Percentiles rank a stretch among this genome's conserved stretches.
Evolutionary conservation across 2,329 filamentous ascomycete genomes (phyloP).

Genomic region (Pseudopyricularia cyperi): DNA sequence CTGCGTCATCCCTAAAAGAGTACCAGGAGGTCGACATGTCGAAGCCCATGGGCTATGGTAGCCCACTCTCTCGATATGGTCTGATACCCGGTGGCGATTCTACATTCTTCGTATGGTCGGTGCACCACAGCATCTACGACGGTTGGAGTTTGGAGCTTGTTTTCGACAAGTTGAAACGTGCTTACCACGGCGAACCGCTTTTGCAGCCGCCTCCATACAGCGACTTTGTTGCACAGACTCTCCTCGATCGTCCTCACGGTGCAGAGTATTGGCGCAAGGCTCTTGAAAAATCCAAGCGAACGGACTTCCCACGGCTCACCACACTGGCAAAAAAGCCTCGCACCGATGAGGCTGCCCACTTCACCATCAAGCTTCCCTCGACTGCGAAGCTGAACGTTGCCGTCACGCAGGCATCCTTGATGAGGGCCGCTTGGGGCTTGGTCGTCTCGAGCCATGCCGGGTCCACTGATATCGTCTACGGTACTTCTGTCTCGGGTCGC

Average conservation of each 20-base stretch:
- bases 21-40: neutral
- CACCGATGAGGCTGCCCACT: neutral
- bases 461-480: constrained; percentile 24
- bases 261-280: neutral
- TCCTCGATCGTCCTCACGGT: neutral
- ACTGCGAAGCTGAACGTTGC: neutral
- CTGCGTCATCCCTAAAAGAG: neutral
- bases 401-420: constrained; percentile 20
- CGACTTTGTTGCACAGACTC: neutral
- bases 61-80: neutral
- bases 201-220: neutral
- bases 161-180: constrained; percentile 10
- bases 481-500: constrained; percentile 24
- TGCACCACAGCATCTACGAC: constrained; percentile 20
- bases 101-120: constrained; percentile 12
- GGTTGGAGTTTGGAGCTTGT: constrained; percentile 18
- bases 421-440: constrained; percentile 29
- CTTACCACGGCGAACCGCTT: neutral
- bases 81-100: neutral
- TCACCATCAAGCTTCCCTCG: neutral
- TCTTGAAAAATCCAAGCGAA: neutral
- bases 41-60: neutral
- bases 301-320: neutral
- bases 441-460: constrained; percentile 22
- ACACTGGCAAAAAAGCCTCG: neutral